These are phyloP conservation scores for Neurospora sp. DNA, from an alignment of 495 filamentous ascomycete species.

Conservation along the genomic window DNA sequence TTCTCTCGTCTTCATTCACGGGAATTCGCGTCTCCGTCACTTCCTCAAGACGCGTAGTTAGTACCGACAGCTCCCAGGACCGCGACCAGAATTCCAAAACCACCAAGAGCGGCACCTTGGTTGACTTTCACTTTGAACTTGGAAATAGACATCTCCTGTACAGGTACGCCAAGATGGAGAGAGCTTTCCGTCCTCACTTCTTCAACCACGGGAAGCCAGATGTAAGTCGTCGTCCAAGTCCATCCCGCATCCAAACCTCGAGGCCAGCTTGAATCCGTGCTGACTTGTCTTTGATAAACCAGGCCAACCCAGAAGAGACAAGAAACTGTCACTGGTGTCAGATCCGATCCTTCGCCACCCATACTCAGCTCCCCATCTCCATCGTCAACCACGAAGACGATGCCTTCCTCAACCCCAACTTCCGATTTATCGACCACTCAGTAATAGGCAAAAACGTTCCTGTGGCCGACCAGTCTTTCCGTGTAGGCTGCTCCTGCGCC, in stretches of 20 bases:
- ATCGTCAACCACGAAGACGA: conserved; percentile 37
- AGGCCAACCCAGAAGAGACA: conserved; percentile 22
- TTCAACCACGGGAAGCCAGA: conserved; percentile 27
- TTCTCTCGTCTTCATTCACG: background rate
- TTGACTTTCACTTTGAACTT: background rate
- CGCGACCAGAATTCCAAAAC: background rate
- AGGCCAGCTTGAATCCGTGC: background rate
- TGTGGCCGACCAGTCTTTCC: conserved; percentile 36
- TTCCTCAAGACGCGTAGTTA: background rate
- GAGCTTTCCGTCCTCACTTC: conserved; percentile 27
- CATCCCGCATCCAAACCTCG: background rate
- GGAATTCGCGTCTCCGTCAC: background rate
- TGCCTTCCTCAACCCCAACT: conserved; percentile 34
- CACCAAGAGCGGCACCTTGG: background rate
- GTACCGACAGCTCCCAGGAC: background rate
- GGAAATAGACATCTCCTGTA: background rate
- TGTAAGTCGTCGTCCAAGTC: conserved; percentile 14
- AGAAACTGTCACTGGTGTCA: conserved; percentile 41
- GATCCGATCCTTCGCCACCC: conserved; percentile 35
- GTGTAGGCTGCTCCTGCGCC: conserved; percentile 43
- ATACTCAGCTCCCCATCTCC: conserved; percentile 29
- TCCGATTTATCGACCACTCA: conserved; percentile 43
- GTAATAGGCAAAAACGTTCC: conserved; percentile 35
- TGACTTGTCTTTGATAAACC: background rate
- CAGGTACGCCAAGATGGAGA: conserved; percentile 22